Percentiles rank a stretch among this genome's conserved stretches.
Evolutionary conservation across 2,329 filamentous ascomycete species (phyloP).

Genomic region (Didymellaceae sp.): DNA sequence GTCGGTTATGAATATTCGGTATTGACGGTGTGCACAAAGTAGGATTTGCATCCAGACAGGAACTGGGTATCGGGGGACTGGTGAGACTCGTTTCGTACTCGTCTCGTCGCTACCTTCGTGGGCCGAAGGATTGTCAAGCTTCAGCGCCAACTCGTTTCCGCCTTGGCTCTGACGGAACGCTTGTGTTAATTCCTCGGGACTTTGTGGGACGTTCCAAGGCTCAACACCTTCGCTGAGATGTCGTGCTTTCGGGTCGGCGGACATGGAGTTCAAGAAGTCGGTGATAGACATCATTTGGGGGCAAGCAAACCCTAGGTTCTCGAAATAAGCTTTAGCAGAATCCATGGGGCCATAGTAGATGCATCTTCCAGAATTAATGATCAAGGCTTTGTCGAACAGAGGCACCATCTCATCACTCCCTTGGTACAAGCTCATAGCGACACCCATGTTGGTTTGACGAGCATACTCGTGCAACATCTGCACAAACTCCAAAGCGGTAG

Average conservation of each 20-base stretch:
- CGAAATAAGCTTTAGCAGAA: conserved; percentile 68
- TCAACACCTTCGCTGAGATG: conserved; percentile 50
- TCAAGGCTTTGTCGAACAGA: conserved; percentile 71
- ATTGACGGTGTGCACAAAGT: conserved; percentile 7
- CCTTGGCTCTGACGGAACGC: conserved; percentile 35
- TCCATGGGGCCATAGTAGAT: conserved; percentile 72
- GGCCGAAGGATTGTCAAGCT: conserved; percentile 64
- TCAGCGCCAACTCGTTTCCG: conserved; percentile 57
- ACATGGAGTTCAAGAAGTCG: conserved; percentile 78
- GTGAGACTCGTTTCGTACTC: conserved; percentile 31
- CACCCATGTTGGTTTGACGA: conserved; percentile 57
- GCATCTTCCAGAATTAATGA: conserved; percentile 74
- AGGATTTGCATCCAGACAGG: conserved; percentile 6
- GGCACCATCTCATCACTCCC: conserved; percentile 58
- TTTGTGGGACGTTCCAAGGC: conserved; percentile 57
- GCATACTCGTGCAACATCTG: conserved; percentile 58
- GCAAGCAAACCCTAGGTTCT: conserved; percentile 71
- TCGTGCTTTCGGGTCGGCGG: conserved; percentile 42
- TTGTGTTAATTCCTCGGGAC: conserved; percentile 3
- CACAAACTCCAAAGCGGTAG: conserved; percentile 61
- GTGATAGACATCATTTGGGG: conserved; percentile 66
- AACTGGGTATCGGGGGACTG: conserved; percentile 1
- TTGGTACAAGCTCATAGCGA: conserved; percentile 64
- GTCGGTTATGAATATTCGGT: conserved; percentile 10
- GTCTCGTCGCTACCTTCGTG: conserved; percentile 50